These are phyloP conservation scores for Penicillium flavigenum DNA, from an alignment of 495 filamentous ascomycete species.

Conservation along the genomic window DNA sequence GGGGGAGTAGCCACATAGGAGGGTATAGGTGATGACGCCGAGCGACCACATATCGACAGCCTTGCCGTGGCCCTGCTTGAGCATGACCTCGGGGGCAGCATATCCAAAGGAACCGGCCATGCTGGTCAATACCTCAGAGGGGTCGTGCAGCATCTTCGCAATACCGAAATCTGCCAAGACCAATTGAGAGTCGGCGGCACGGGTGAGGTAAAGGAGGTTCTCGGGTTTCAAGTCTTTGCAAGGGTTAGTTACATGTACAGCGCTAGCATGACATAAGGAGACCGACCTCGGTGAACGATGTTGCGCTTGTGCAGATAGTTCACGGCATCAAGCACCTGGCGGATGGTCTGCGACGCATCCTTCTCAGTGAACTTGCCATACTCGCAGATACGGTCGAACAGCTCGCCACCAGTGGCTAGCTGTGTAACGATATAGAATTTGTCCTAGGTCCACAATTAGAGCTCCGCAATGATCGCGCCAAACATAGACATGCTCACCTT, in stretches of 20 bases:
- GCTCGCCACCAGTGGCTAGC: slow-evolving; percentile 90
- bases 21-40: slow-evolving; percentile 97
- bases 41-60: slow-evolving; percentile 99
- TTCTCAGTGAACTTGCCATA: slow-evolving; percentile 98
- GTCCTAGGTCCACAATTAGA: slow-evolving; percentile 58
- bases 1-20: slow-evolving; percentile 98
- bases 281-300: slow-evolving; percentile 89
- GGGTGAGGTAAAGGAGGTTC: slow-evolving; percentile 91
- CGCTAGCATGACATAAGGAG: not conserved
- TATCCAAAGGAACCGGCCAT: slow-evolving; percentile 99
- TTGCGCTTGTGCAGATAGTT: slow-evolving; percentile 93
- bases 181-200: slow-evolving; percentile 70
- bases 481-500: slow-evolving; percentile 44
- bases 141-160: slow-evolving; percentile 93
- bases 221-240: slow-evolving; percentile 90
- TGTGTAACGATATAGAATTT: slow-evolving; percentile 99
- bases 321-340: slow-evolving; percentile 91
- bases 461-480: not conserved
- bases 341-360: slow-evolving; percentile 94
- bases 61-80: slow-evolving; percentile 95
- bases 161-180: slow-evolving; percentile 98
- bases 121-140: slow-evolving; percentile 88
- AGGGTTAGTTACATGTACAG: slow-evolving; percentile 9
- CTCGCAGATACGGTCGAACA: slow-evolving; percentile 98
- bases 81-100: slow-evolving; percentile 96